Evolutionary conservation across 2,329 filamentous ascomycete genomes (phyloP).

Genomic region (Fusarium sp.): DNA sequence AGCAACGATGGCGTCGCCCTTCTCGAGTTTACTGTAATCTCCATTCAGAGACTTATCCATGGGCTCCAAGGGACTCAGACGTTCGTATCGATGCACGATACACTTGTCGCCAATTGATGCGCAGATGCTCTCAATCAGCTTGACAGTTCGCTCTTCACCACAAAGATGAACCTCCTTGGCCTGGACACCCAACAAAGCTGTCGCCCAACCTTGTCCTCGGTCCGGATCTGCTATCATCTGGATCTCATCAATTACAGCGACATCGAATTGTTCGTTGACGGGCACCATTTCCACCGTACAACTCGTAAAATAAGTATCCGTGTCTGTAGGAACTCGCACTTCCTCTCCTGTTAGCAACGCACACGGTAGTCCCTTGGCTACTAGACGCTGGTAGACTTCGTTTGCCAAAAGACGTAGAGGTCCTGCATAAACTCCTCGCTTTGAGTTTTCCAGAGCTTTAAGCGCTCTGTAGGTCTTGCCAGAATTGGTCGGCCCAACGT

Average conservation of each 20-base stretch:
- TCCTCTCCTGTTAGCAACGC: slow-evolving; percentile 93
- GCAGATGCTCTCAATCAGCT: slow-evolving; percentile 81
- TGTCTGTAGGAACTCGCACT: slow-evolving; percentile 73
- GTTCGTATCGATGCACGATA: slow-evolving; percentile 83
- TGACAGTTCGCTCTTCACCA: slow-evolving; percentile 85
- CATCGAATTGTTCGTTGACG: slow-evolving; percentile 73
- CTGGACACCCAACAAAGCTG: slow-evolving; percentile 86
- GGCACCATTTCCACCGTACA: slow-evolving; percentile 94
- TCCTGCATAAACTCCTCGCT: slow-evolving; percentile 87
- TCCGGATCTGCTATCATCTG: slow-evolving; percentile 90
- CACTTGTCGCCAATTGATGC: slow-evolving; percentile 84
- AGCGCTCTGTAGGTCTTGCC: slow-evolving; percentile 97
- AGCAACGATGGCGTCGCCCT: slow-evolving; percentile 90
- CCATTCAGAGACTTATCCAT: slow-evolving; percentile 72
- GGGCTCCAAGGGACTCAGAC: slow-evolving; percentile 81
- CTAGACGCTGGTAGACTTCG: slow-evolving; percentile 91
- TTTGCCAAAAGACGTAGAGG: slow-evolving; percentile 90
- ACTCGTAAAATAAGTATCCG: slow-evolving; percentile 73
- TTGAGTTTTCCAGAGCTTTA: slow-evolving; percentile 81
- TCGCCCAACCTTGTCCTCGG: slow-evolving; percentile 94
- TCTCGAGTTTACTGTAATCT: slow-evolving; percentile 75
- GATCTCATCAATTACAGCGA: slow-evolving; percentile 97
- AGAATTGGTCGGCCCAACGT: slow-evolving; percentile 97
- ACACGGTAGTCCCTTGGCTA: slow-evolving; percentile 80
- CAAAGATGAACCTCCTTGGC: slow-evolving; percentile 93